Evolutionary conservation across 768 basidiomycete species (phyloP), one percentile per base, ranked within the genome.

Genomic region (Amanita molliuscula): DNA sequence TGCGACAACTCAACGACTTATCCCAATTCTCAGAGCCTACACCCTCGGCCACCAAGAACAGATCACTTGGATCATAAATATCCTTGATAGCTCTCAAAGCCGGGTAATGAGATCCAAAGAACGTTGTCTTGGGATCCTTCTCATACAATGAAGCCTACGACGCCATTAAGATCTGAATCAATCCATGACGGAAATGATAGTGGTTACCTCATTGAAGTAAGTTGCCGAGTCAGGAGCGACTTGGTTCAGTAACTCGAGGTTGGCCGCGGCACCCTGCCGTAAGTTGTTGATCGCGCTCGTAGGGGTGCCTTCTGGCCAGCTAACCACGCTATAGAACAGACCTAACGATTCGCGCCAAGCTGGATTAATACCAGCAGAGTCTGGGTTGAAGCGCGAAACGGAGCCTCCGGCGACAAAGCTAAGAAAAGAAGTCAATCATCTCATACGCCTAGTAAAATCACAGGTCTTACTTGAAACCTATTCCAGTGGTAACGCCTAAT

Each of bases 21-120:
- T 77, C 72, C 75, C 75, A 78, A 3, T 73, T 65, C 15, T 78
- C 74, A 4, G 74, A 73, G 0, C 74, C 76, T 2, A 79, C 73
- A 1, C 77, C 78, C 18, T 64, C 59, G 0, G 58, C 52, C 13
- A 78, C 72, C 4, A 77, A 57, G 55, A 78, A 79, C 7, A 78
- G 47, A 26, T 57, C 63, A 4, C 59, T 50, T 0, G 73, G 71
- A 56, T 80, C 77, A 48, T 75, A 74, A 51, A 57, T 65, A 4
- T 45, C 35, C 55, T 78, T 78, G 59, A 78, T 72, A 0, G 49
- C 54, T 53, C 65, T 67, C 29, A 77, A 56, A 21, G 48, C 59
- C 3, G 56, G 11, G 38, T 75, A 74, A 52, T 78, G 72, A 1
- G 62, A 51, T 0, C 76, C 76, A 55, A 74, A 78, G 59, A 75